Conservation (phyloP, 371 early-diverging fungal genomes). For the Ecytonucleospora hepatopenaei region DNA sequence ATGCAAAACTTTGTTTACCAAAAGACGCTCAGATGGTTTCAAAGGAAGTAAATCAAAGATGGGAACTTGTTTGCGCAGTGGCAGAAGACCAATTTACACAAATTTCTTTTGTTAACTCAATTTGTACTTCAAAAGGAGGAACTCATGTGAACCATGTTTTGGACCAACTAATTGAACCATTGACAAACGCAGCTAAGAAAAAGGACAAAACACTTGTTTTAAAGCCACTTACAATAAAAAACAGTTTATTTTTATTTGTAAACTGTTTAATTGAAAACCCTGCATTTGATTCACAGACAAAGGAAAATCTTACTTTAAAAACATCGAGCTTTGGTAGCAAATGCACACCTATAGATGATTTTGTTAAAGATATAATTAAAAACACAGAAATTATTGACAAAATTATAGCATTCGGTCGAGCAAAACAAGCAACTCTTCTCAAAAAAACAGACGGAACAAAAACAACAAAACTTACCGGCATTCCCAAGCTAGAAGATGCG, state of each 20-base stretch:
- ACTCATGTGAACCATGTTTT: constrained; percentile 77
- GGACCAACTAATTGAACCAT: constrained; percentile 69
- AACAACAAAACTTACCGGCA: constrained; percentile 64
- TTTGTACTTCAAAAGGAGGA: constrained; percentile 91
- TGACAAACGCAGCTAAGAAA: constrained; percentile 66
- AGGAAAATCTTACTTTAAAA: constrained; percentile 84
- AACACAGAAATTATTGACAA: constrained; percentile 74
- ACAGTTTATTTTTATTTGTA: constrained; percentile 80
- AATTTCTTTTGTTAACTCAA: constrained; percentile 89
- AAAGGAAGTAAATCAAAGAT: constrained; percentile 67
- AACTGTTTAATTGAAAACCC: constrained; percentile 94
- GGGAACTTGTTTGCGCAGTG: constrained; percentile 83
- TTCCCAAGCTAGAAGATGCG: constrained; percentile 92
- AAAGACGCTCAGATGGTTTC: constrained; percentile 60
- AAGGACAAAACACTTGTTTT: constrained; percentile 62
- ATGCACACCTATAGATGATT: constrained; percentile 67
- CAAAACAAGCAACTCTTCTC: constrained; percentile 70
- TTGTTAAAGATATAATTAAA: constrained; percentile 64
- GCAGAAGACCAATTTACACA: constrained; percentile 92
- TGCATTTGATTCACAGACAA: constrained; percentile 95
- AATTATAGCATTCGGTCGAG: constrained; percentile 65
- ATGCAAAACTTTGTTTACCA: constrained; percentile 67
- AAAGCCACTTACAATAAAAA: constrained; percentile 75
- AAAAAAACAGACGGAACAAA: constrained; percentile 79
- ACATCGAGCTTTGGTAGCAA: constrained; percentile 72